Percentiles rank a stretch among this genome's conserved stretches.
phyloP scores from a whole-genome alignment of 768 basidiomycete genomes.

The Panaeolus papilionaceus region DNA sequence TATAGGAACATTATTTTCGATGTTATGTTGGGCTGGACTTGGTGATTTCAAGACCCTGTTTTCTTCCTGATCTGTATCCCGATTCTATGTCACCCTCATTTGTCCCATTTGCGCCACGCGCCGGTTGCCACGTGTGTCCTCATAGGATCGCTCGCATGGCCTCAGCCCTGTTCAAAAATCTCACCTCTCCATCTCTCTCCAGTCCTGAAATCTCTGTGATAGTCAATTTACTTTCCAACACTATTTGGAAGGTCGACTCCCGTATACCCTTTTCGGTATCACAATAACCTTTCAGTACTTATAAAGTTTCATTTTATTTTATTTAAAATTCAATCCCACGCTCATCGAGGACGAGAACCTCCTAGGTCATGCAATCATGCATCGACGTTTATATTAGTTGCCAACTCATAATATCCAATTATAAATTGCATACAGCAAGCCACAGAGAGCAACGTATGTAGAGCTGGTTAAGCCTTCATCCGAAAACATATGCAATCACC shows the following conservation, averaged over 20 bases:
- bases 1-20: slow-evolving; percentile 4
- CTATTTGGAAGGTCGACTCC: neutral
- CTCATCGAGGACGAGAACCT: neutral
- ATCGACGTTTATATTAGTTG: neutral
- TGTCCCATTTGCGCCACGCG: slow-evolving; percentile 22
- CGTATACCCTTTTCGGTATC: neutral
- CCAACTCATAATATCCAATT: neutral
- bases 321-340: slow-evolving; percentile 3
- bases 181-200: slow-evolving; percentile 11
- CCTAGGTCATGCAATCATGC: neutral
- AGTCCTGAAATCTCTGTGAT: slow-evolving; percentile 13
- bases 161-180: slow-evolving; percentile 1
- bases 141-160: slow-evolving; percentile 27
- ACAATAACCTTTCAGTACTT: neutral
- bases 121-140: slow-evolving; percentile 31
- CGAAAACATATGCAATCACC: slow-evolving; percentile 7
- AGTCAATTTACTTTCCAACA: neutral
- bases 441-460: neutral
- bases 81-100: neutral
- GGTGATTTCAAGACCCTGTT: slow-evolving; percentile 5
- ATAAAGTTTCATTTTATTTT: neutral
- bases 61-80: neutral
- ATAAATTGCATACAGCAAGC: neutral
- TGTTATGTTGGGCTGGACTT: slow-evolving; percentile 3
- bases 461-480: neutral